These are phyloP conservation scores for Aspergillus japonicus DNA, from an alignment of 2,329 filamentous ascomycete species.

Conservation along the genomic window DNA sequence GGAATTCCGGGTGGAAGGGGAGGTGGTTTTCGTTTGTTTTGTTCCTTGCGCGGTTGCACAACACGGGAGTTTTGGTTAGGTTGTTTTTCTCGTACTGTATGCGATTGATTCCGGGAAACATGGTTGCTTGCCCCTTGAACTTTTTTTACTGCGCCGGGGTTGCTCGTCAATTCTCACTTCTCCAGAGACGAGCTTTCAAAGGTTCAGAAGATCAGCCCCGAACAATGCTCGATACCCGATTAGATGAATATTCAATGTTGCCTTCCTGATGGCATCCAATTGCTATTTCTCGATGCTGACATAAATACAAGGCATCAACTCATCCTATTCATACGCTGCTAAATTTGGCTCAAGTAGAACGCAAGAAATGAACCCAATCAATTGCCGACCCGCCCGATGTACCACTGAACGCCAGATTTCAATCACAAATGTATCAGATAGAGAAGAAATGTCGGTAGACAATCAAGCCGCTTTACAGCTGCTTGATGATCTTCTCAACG, in stretches of 20 bases:
- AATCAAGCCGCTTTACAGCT: constrained; percentile 27
- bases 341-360: background rate
- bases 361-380: background rate
- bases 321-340: background rate
- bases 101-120: background rate
- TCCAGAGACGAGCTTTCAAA: background rate
- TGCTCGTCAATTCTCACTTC: background rate
- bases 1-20: background rate
- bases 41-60: background rate
- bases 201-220: background rate
- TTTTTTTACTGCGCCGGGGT: background rate
- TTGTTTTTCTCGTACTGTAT: background rate
- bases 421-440: constrained; percentile 9
- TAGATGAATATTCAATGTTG: constrained; percentile 1
- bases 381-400: constrained; percentile 8
- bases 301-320: background rate
- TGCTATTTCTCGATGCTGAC: background rate
- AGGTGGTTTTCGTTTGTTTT: background rate
- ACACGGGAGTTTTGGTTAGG: constrained; percentile 2
- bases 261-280: background rate
- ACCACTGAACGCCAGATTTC: constrained; percentile 16
- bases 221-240: constrained; percentile 1
- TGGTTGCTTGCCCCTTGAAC: background rate
- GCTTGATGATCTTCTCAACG: constrained; percentile 70
- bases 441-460: constrained; percentile 5